Evolutionary conservation across 148 eudicot species (phyloP).

Genomic region (Agrostemma githago): DNA sequence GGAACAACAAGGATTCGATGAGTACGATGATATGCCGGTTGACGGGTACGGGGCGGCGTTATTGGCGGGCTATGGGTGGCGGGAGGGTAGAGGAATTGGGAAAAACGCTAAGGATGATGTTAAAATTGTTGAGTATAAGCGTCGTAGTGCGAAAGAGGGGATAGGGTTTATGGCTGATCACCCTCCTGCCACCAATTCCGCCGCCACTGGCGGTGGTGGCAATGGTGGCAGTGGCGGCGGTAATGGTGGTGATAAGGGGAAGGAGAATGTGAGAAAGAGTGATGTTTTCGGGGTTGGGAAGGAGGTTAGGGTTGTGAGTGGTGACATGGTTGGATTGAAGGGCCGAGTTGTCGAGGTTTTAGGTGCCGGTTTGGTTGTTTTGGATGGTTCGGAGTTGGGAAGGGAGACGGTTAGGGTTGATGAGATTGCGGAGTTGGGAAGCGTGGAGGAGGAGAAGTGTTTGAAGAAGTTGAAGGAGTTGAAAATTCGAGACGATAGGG

Average conservation of each 20-base stretch:
- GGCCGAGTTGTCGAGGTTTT: conserved; percentile 45
- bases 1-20: conserved; percentile 53
- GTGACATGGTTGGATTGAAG: conserved; percentile 53
- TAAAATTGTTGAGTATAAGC: conserved; percentile 48
- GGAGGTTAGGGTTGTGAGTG: conserved; percentile 59
- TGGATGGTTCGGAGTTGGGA: conserved; percentile 47
- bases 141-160: conserved; percentile 60
- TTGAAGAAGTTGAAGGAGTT: conserved; percentile 63
- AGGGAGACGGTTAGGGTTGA: conserved; percentile 29
- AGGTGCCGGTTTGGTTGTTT: conserved; percentile 34
- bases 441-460: conserved; percentile 64
- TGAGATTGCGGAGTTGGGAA: conserved; percentile 66
- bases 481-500: conserved; percentile 35
- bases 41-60: conserved; percentile 76
- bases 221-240: not conserved
- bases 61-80: conserved; percentile 88
- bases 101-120: conserved; percentile 67
- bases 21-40: conserved; percentile 60
- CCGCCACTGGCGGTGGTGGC: not conserved
- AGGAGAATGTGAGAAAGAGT: conserved; percentile 11
- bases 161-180: conserved; percentile 49
- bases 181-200: conserved; percentile 9
- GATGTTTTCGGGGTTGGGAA: conserved; percentile 25
- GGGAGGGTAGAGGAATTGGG: conserved; percentile 79
- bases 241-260: conserved; percentile 4